Evolutionary conservation across 768 basidiomycete species (phyloP), one percentile per base, ranked within the genome.

Genomic region (Ramaria rubella): DNA sequence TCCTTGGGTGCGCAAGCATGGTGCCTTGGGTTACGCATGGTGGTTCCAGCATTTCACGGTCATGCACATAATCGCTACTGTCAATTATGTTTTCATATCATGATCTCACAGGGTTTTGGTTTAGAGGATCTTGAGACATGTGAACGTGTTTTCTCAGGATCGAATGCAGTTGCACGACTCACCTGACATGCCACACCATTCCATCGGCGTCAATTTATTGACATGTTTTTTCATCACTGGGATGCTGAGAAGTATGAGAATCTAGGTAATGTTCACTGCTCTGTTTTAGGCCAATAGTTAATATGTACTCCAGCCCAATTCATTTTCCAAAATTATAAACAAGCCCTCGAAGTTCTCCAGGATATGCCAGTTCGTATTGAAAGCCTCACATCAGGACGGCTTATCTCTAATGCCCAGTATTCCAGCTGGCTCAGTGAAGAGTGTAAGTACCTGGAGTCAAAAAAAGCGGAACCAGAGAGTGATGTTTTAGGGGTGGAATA

Each of bases 201-300:
- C 59, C 67, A 62, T 19, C 65, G 65, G 4, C 60, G 55, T n/a
- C n/a, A n/a, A n/a, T n/a, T n/a, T n/a, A n/a, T n/a, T n/a, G n/a
- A n/a, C n/a, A n/a, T n/a, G n/a, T 7, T 52, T 68, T 5, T 63
- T 67, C 40, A 71, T 73, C 33, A 69, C 12, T 72, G 72, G 69
- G 69, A 46, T 58, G 50, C 54, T 1, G 69, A 73, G 4, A 71
- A 72, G 55, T 69, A 72, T 46, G 44, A 52, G 17, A 69, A 68
- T 52, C 60, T 70, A 1, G 69, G 67, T 29, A 58, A 46, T 9
- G n/a, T 46, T 14, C 12, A 11, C 23, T 14, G 11, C 23, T 11
- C n/a, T 38, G 11, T 14, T 9, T 24, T 14, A 9, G 23, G n/a
- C n/a, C n/a, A n/a, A n/a, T n/a, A n/a, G n/a, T n/a, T n/a, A n/a